Evolutionary conservation across 2,329 filamentous ascomycete species (phyloP).

Genomic region (Bisporella sp.): DNA sequence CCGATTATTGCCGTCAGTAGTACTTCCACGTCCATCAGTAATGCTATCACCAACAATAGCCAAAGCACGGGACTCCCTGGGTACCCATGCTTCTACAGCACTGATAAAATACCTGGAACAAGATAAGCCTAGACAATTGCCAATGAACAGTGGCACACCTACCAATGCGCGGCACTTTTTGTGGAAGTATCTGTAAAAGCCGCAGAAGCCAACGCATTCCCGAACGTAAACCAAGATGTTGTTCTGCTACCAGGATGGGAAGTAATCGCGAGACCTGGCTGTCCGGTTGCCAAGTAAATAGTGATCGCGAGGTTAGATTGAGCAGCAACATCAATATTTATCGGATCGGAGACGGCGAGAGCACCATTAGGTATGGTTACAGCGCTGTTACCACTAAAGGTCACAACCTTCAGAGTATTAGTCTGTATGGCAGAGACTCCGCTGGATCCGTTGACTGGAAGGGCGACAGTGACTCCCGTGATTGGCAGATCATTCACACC

Average conservation of each 20-base stretch:
- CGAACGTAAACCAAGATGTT: slow-evolving; percentile 50
- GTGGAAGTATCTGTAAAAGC: slow-evolving; percentile 35
- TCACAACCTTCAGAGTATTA: slow-evolving; percentile 44
- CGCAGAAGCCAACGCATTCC: slow-evolving; percentile 45
- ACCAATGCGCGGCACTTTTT: slow-evolving; percentile 29
- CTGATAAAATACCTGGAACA: slow-evolving; percentile 42
- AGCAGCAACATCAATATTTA: slow-evolving; percentile 44
- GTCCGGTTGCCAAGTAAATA: slow-evolving; percentile 50
- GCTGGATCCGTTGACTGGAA: slow-evolving; percentile 45
- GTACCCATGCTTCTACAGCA: slow-evolving; percentile 49
- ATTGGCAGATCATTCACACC: slow-evolving; percentile 53
- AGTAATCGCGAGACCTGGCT: slow-evolving; percentile 50
- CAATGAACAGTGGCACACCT: too few relatives aligned
- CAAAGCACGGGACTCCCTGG: slow-evolving; percentile 36
- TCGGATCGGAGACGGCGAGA: slow-evolving; percentile 53
- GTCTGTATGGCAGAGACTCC: slow-evolving; percentile 47
- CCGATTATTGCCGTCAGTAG: slow-evolving; percentile 50
- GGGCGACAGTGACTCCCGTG: slow-evolving; percentile 49
- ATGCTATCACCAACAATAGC: slow-evolving; percentile 59
- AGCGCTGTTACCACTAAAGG: slow-evolving; percentile 47
- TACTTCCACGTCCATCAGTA: slow-evolving; percentile 59
- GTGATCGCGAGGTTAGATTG: slow-evolving; percentile 49
- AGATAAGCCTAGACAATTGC: too few relatives aligned
- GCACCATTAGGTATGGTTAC: slow-evolving; percentile 49
- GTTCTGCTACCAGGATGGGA: slow-evolving; percentile 59